A percentile compares a stretch with the other conserved stretches of the same genome.
These are phyloP conservation scores for Microbotryomycetes sp. DNA, from an alignment of 1,284 basidiomycete species.

Conservation along the genomic window DNA sequence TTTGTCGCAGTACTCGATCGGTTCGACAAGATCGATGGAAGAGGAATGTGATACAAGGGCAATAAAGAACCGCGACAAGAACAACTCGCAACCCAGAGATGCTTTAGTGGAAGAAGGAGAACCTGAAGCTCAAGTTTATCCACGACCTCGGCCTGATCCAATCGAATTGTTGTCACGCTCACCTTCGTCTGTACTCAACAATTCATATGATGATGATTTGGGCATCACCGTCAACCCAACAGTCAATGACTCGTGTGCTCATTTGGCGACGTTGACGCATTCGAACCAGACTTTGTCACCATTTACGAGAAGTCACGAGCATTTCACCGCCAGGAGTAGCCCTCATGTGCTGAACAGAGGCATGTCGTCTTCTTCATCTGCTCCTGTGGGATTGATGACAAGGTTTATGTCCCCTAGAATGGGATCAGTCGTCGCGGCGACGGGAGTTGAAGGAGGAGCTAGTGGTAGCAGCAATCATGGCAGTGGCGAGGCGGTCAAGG, in stretches of 20 bases:
- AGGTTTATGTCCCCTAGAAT: slow-evolving; percentile 40
- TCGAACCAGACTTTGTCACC: slow-evolving; percentile 87
- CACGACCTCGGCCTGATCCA: slow-evolving; percentile 16
- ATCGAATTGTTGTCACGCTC: slow-evolving; percentile 32
- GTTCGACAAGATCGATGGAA: background rate
- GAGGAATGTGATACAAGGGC: background rate
- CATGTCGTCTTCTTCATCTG: background rate
- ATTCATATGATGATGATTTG: slow-evolving; percentile 27
- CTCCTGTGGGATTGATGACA: slow-evolving; percentile 34
- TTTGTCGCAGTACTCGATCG: background rate
- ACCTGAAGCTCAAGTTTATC: background rate
- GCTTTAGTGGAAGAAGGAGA: background rate
- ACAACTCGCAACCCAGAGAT: no score
- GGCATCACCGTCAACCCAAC: slow-evolving; percentile 61
- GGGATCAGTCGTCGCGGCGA: slow-evolving; percentile 35
- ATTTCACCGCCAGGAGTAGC: slow-evolving; percentile 56
- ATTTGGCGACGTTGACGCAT: slow-evolving; percentile 71
- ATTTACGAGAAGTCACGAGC: slow-evolving; percentile 76
- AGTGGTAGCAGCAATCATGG: background rate
- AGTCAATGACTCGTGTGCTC: slow-evolving; percentile 66
- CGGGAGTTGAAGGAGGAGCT: background rate
- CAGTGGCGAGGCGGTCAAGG: slow-evolving; percentile 54
- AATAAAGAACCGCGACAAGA: no score
- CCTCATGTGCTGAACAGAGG: slow-evolving; percentile 7
- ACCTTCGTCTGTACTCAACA: slow-evolving; percentile 27